Conservation (phyloP, 768 basidiomycete genomes). For the Hortiboletus flavorubellus region DNA sequence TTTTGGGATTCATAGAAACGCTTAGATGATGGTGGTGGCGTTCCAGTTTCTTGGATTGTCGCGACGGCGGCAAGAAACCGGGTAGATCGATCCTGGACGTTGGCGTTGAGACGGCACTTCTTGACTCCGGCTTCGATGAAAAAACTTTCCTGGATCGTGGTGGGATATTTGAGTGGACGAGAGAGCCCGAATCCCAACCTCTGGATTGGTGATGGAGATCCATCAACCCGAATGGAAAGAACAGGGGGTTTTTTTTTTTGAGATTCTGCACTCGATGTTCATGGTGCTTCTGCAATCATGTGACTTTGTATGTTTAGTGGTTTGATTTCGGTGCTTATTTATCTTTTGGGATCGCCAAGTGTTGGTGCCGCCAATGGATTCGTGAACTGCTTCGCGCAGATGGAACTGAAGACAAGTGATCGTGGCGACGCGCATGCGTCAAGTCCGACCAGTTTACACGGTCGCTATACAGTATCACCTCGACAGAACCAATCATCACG, state of each 20-base stretch:
- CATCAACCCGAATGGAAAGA: neutral
- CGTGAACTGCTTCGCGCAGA: too few species aligned
- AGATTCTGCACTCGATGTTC: neutral
- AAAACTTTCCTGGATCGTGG: slow-evolving; percentile 8
- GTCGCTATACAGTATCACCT: too few species aligned
- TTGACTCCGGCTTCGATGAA: slow-evolving; percentile 16
- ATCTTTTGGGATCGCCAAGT: too few species aligned
- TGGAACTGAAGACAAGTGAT: too few species aligned
- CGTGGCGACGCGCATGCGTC: too few species aligned
- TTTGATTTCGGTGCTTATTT: too few species aligned
- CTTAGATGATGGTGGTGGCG: neutral
- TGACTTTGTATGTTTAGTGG: too few species aligned
- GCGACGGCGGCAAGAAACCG: slow-evolving; percentile 29
- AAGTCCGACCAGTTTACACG: too few species aligned
- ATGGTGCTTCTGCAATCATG: neutral
- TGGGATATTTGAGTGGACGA: slow-evolving; percentile 8
- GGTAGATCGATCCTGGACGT: slow-evolving; percentile 12
- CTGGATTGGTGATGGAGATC: slow-evolving; percentile 8
- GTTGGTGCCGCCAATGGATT: too few species aligned
- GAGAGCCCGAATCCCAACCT: neutral
- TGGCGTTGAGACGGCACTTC: slow-evolving; percentile 15
- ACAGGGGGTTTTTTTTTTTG: too few species aligned
- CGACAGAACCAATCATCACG: too few species aligned
- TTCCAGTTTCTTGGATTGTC: slow-evolving; percentile 32
- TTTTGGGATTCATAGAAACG: neutral